A percentile compares a stretch with the other conserved stretches of the same genome.
Evolutionary conservation across 139 green algal species (phyloP).

Genomic region (Ettlia oleoabundans): DNA sequence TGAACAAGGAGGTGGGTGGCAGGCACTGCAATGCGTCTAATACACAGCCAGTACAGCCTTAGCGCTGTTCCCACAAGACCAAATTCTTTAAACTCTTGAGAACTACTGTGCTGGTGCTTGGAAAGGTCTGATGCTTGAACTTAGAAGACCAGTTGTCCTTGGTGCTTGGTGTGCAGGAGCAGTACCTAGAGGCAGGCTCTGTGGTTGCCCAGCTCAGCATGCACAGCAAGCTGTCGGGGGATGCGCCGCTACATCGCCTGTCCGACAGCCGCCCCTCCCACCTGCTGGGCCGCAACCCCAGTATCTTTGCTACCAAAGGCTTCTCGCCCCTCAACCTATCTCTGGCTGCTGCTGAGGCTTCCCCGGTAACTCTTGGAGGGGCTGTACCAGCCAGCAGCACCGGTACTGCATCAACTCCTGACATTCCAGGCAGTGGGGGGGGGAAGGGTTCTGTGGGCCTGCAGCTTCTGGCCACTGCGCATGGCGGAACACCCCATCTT

Average conservation of each 20-base stretch:
- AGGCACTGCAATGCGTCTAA: no score
- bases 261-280: background rate
- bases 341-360: background rate
- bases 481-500: background rate
- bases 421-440: background rate
- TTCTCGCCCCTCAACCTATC: background rate
- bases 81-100: no score
- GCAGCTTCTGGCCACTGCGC: background rate
- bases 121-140: no score
- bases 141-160: no score
- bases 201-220: background rate
- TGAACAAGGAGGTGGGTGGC: constrained; percentile 8
- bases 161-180: background rate
- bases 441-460: background rate
- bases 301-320: background rate
- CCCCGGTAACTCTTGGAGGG: no score
- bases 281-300: background rate
- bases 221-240: background rate
- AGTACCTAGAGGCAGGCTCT: background rate
- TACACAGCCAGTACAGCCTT: no score
- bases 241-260: background rate
- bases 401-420: background rate
- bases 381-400: no score
- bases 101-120: no score
- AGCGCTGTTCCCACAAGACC: no score